Evolutionary conservation across 208 protist species (phyloP), one percentile per base, ranked within the genome.

Genomic region (Acanthamoeba royreba): DNA sequence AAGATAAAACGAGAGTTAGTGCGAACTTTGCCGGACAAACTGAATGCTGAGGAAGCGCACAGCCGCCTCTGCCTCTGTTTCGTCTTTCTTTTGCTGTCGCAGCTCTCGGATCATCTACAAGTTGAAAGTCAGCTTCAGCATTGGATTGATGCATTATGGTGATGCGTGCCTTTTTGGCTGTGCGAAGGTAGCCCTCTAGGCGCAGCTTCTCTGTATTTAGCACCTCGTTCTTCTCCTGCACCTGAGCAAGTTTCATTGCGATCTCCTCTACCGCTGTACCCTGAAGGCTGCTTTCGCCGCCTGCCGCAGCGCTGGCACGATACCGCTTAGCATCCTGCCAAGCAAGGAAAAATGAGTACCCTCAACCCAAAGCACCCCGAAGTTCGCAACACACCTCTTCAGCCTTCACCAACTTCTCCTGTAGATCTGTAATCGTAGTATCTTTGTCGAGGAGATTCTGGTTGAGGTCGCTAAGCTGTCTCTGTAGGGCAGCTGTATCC

Each of bases 81-180:
- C 22, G 35, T 91, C 55, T 38, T 91, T 91, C 52, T 91, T 86
- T 43, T 86, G 40, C 74, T 86, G 74, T 15, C 74, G 35, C 15
- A 86, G 45, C 74, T 86, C 74, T 86, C 74, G 19, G 40, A 86
- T 86, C 74, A 86, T 86, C 74, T 83, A 38, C 28, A 58, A n/a
- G 52, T 13, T 58, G 15, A 25, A 25, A 58, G 52, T 13, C 25
- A n/a, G 52, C 52, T 13, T 13, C 58, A 66, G 58, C 7, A n/a
- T 28, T 13, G 9, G 40, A 5, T 17, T 38, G 31, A 11, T 45
- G 28, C 8, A 45, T n/a, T 35, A 4, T 7, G 9, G 28, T 11
- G 19, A 28, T 35, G 2, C 22, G 0, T 22, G 46, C 72, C 72
- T 46, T 86, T 35, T 91, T 91, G 40, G 85, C 85, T 19, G 85